A percentile compares a stretch with the other conserved stretches of the same genome.
Evolutionary conservation across 2,329 filamentous ascomycete genomes (phyloP).

Genomic region (Teratosphaeria epicoccoides): DNA sequence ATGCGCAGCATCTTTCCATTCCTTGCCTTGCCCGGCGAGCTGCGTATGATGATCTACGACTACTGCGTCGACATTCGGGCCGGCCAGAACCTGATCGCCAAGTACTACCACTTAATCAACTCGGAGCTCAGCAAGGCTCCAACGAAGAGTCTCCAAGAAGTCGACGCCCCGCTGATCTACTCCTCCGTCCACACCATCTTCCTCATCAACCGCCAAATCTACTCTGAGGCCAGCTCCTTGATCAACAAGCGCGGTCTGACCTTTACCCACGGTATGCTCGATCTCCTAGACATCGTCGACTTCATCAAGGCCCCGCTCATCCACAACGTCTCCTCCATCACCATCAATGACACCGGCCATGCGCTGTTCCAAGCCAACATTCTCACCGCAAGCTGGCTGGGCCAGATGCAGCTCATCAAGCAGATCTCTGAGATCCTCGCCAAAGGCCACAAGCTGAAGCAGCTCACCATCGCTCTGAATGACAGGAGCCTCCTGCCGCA

Average conservation of each 20-base stretch:
- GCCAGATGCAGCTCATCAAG: slow-evolving; percentile 17
- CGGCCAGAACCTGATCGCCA: slow-evolving; percentile 11
- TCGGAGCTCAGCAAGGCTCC: neutral
- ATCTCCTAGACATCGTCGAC: slow-evolving; percentile 10
- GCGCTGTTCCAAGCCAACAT: slow-evolving; percentile 49
- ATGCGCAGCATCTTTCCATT: slow-evolving; percentile 17
- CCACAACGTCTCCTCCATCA: slow-evolving; percentile 37
- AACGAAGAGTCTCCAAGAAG: neutral
- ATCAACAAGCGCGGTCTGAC: slow-evolving; percentile 18
- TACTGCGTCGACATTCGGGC: slow-evolving; percentile 9
- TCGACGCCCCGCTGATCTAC: slow-evolving; percentile 4
- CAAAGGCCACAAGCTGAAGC: slow-evolving; percentile 19
- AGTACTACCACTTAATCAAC: slow-evolving; percentile 13
- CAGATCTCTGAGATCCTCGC: slow-evolving; percentile 16
- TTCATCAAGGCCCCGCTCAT: slow-evolving; percentile 15
- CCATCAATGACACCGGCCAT: slow-evolving; percentile 73
- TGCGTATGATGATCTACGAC: slow-evolving; percentile 19
- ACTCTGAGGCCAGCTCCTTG: slow-evolving; percentile 19
- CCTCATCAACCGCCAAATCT: slow-evolving; percentile 27
- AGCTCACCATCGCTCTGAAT: slow-evolving; percentile 18
- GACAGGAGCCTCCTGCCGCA: slow-evolving; percentile 15
- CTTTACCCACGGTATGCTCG: slow-evolving; percentile 23
- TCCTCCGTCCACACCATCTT: slow-evolving; percentile 22
- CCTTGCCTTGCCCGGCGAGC: slow-evolving; percentile 18
- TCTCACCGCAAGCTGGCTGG: slow-evolving; percentile 15